Evolutionary conservation across 805 yeast genomes (phyloP), one percentile per base, ranked within the genome.

Genomic region (Priceomyces medius): DNA sequence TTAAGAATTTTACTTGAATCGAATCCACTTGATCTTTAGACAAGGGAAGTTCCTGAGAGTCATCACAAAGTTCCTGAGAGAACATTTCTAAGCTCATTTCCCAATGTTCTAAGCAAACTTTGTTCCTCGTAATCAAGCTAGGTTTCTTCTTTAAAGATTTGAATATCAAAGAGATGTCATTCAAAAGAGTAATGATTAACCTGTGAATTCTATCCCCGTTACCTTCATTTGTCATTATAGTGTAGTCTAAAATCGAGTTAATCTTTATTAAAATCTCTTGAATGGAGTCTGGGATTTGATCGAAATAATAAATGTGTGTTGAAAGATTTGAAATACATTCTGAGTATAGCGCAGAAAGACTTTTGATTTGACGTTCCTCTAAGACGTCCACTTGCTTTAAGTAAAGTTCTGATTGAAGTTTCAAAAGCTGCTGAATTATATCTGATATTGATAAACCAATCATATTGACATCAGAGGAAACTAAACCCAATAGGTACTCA

Each of bases 391-490:
- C 42, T 36, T 63, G 61, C 14, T 47, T 32, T 37, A 66, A 51
- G 31, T 57, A 51, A 34, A 69, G 55, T 31, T 49, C 48, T 10
- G 69, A 54, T 51, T 84, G 86, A 35, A 79, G 67, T 8, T 62
- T 56, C 32, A 85, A 60, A 5, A 85, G 55, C 42, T 75, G 79
- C 46, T 81, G 79, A 57, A 85, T 72, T 28, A 86, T 76, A 58
- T 90, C 98, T 28, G 88, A 71, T 4, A 89, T 85, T 8, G 96
- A 85, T 34, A 93, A 67, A 0, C 97, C 97, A 46, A 89, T 83
- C 74, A 91, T 79, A 58, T 85, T 88, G 31, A 88, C 88, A 29
- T 82, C 81, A 0, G 93, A 83, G 1, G 83, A 73, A n/a, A 90
- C 68, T 21, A 88, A 63, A 9, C 83, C 81, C 7, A 81, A 63